These are phyloP conservation scores for Elsinoe batatas DNA, from an alignment of 2,329 filamentous ascomycete species.

Conservation along the genomic window DNA sequence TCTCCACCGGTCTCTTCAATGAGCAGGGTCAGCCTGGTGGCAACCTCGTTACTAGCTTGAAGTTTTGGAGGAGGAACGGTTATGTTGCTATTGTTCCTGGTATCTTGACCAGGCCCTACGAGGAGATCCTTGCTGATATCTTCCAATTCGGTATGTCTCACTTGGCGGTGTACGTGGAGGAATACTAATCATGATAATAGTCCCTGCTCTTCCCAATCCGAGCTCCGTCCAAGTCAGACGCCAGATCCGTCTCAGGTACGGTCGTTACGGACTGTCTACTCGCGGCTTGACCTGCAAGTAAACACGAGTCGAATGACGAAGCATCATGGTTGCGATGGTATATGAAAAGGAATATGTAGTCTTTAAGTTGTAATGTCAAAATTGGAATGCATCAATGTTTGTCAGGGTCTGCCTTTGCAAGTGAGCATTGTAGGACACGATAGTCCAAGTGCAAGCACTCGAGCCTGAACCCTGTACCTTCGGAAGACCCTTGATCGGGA, in stretches of 20 bases:
- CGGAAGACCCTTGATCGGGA: too few species aligned
- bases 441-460: too few species aligned
- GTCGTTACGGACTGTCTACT: background rate
- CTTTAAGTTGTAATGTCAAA: background rate
- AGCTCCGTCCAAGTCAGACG: background rate
- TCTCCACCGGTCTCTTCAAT: background rate
- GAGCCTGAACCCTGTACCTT: too few species aligned
- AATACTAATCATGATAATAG: background rate
- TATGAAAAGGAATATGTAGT: background rate
- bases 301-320: background rate
- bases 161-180: background rate
- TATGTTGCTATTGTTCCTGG: background rate
- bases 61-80: constrained; percentile 2
- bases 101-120: constrained; percentile 1
- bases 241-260: constrained; percentile 1
- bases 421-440: too few species aligned
- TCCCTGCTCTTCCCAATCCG: background rate
- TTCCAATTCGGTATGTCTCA: constrained; percentile 3
- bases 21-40: background rate
- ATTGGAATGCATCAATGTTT: background rate
- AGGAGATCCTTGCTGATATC: constrained; percentile 5
- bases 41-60: background rate
- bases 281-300: constrained; percentile 7
- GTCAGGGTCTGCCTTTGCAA: too few species aligned
- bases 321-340: background rate